Conservation (phyloP, 495 filamentous ascomycete species). For the Aspergillus sparsus region DNA sequence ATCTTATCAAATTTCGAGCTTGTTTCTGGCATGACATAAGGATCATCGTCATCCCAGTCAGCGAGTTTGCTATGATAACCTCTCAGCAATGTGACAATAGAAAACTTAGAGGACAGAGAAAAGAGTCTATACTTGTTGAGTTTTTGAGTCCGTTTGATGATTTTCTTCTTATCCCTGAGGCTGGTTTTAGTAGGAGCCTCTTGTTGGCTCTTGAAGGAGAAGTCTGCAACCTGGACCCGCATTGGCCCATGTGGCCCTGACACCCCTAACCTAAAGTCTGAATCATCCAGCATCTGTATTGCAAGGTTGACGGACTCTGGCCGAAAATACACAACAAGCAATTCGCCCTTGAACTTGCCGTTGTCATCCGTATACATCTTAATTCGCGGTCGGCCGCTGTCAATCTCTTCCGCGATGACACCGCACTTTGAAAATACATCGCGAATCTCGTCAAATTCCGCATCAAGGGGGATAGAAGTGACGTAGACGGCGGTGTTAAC, state of each 20-base stretch:
- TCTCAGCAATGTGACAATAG: slow-evolving; percentile 10
- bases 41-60: slow-evolving; percentile 92
- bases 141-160: slow-evolving; percentile 85
- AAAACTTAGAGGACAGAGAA: neutral
- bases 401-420: slow-evolving; percentile 92
- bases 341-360: slow-evolving; percentile 90
- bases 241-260: slow-evolving; percentile 61
- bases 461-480: slow-evolving; percentile 78
- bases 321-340: slow-evolving; percentile 90
- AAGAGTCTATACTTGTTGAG: slow-evolving; percentile 61
- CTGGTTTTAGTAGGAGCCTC: slow-evolving; percentile 56
- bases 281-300: slow-evolving; percentile 88
- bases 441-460: slow-evolving; percentile 74
- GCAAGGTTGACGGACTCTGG: slow-evolving; percentile 87
- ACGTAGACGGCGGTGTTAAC: slow-evolving; percentile 92
- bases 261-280: slow-evolving; percentile 70
- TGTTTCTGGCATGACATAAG: slow-evolving; percentile 55
- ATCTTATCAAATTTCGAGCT: slow-evolving; percentile 70
- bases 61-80: slow-evolving; percentile 68
- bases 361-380: slow-evolving; percentile 87
- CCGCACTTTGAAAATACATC: slow-evolving; percentile 84
- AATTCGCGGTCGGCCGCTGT: slow-evolving; percentile 79
- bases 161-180: slow-evolving; percentile 73
- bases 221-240: slow-evolving; percentile 81
- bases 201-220: slow-evolving; percentile 78